Evolutionary conservation across 176 grass and related monocot genomes (phyloP).

Genomic region (Zoysia pacifica): DNA sequence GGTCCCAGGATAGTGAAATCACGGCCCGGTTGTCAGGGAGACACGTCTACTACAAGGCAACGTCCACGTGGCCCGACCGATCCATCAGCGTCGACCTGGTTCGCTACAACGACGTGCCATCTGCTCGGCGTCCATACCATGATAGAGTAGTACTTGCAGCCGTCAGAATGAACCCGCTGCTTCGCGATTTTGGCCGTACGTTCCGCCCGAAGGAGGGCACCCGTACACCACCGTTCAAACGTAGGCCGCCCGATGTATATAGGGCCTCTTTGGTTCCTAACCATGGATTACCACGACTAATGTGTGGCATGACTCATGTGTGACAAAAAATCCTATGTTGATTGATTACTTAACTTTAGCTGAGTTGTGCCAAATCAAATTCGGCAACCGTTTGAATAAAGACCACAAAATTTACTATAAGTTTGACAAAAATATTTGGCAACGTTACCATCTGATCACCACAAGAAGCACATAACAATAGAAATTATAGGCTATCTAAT

Average conservation of each 20-base stretch:
- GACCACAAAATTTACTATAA: too few relatives aligned
- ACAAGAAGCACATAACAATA: too few relatives aligned
- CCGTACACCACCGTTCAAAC: background rate
- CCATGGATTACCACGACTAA: too few relatives aligned
- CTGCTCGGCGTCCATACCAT: background rate
- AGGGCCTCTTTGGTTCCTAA: too few relatives aligned
- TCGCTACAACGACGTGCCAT: background rate
- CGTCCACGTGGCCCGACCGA: background rate
- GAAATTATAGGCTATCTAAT: too few relatives aligned
- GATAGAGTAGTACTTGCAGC: background rate
- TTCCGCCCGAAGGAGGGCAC: background rate
- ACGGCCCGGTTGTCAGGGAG: background rate
- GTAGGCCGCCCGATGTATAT: background rate
- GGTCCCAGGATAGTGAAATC: background rate
- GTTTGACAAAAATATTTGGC: too few relatives aligned
- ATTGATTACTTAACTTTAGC: too few relatives aligned
- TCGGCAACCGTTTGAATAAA: too few relatives aligned
- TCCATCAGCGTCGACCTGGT: conserved; percentile 5
- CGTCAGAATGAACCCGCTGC: background rate
- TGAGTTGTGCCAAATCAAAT: too few relatives aligned
- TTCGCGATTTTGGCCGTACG: background rate
- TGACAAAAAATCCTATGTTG: too few relatives aligned
- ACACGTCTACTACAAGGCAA: background rate
- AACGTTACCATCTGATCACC: too few relatives aligned
- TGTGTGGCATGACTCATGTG: too few relatives aligned